phyloP scores from a whole-genome alignment of 169 alveolate species.

The Eimeria zaria region DNA sequence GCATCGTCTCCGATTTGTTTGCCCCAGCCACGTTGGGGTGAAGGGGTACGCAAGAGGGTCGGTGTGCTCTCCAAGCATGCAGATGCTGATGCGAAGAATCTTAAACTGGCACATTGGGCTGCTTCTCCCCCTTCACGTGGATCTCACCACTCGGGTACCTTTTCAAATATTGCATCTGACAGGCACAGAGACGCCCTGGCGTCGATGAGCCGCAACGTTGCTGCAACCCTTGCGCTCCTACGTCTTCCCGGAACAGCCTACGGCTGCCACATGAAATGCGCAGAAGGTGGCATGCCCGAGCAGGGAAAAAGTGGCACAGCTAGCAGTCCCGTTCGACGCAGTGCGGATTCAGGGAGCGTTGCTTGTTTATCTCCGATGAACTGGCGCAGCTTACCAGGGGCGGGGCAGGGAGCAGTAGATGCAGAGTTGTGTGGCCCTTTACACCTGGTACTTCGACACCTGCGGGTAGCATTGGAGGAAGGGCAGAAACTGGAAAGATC shows the following conservation, averaged over 20 bases:
- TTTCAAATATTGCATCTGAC: neutral
- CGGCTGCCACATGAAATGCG: neutral
- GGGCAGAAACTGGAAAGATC: neutral
- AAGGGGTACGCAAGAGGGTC: neutral
- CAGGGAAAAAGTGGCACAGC: neutral
- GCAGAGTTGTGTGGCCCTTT: conserved; percentile 2
- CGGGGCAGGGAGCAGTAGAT: neutral
- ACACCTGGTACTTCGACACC: conserved; percentile 31
- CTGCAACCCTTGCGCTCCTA: conserved; percentile 36
- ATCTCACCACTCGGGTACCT: neutral
- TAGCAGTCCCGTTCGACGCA: neutral
- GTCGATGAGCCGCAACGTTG: conserved; percentile 69
- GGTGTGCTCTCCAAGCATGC: neutral
- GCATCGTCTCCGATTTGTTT: conserved; percentile 8
- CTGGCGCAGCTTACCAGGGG: conserved; percentile 7
- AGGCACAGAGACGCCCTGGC: conserved; percentile 53
- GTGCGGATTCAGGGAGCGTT: neutral
- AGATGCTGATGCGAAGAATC: neutral
- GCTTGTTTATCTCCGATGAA: neutral
- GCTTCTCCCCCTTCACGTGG: neutral
- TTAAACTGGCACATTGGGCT: neutral
- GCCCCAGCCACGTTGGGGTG: conserved; percentile 59
- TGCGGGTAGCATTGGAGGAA: conserved; percentile 20
- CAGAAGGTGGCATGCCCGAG: neutral
- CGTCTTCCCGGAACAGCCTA: conserved; percentile 15